Conservation (phyloP, 768 basidiomycete species). For the Agrocybe pediades region DNA sequence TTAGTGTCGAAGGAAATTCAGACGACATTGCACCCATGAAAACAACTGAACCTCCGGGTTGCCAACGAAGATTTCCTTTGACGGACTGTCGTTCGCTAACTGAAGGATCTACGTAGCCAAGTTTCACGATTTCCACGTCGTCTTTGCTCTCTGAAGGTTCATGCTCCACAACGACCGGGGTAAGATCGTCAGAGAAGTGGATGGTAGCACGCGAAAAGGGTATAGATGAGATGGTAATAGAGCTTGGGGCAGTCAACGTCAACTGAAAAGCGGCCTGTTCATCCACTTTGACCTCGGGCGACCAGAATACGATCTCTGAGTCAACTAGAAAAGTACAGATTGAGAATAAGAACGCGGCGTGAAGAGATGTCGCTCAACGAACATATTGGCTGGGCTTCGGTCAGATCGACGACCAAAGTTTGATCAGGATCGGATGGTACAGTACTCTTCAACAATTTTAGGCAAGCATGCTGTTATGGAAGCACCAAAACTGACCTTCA, state of each 20-base stretch:
- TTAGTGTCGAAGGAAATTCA: constrained; percentile 48
- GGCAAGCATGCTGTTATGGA: background rate
- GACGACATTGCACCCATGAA: constrained; percentile 63
- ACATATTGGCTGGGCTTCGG: constrained; percentile 68
- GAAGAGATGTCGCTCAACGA: constrained; percentile 22
- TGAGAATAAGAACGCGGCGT: background rate
- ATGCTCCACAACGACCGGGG: constrained; percentile 57
- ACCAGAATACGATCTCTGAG: constrained; percentile 72
- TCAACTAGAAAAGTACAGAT: constrained; percentile 49
- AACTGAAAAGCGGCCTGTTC: constrained; percentile 77
- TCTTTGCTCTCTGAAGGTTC: constrained; percentile 16
- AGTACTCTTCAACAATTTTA: constrained; percentile 53
- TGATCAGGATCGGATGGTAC: constrained; percentile 61
- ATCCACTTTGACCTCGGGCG: constrained; percentile 56
- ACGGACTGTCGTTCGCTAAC: constrained; percentile 21
- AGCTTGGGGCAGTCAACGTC: constrained; percentile 52
- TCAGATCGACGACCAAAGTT: constrained; percentile 61
- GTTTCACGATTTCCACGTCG: constrained; percentile 37
- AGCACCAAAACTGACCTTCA: constrained; percentile 51
- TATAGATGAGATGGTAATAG: constrained; percentile 52
- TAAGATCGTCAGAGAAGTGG: constrained; percentile 48
- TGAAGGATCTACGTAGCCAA: constrained; percentile 40
- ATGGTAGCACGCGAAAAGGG: constrained; percentile 64
- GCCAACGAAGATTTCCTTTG: constrained; percentile 59
- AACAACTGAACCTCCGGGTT: constrained; percentile 50